Base-by-base conservation (phyloP, 2,329 filamentous ascomycete species). In the Fusarium sp. region DNA sequence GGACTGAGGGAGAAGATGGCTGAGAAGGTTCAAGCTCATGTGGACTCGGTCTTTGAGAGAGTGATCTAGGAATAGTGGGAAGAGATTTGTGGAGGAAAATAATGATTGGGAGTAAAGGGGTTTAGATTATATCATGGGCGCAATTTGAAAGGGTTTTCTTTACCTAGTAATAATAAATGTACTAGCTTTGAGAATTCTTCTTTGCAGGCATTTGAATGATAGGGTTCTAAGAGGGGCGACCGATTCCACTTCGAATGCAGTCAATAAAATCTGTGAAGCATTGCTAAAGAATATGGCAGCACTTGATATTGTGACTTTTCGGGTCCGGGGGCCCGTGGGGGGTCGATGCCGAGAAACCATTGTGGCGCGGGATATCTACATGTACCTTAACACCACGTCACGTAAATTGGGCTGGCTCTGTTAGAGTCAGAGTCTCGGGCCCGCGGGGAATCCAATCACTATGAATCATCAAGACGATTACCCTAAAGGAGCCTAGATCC, bases 261-360 rank as follows among this genome's bases (percentile, higher is more conserved):
- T 16, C 4, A 48, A 16, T n/a, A 12, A 9, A 25, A 3, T 16
- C 10, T n/a, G 7, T n/a, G 19, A 10, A n/a, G 14, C 27, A 29
- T 29, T 33, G 45, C 27, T 18, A 48, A n/a, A 48, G 5, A 33
- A 23, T 7, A 49, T 33, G 46, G 29, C 11, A 0, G 2, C 10
- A 10, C 16, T 7, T 31, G 0, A 10, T 8, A 31, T 23, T 23
- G 11, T 33, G 29, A 11, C n/a, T 14, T 0, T n/a, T 67, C 64
- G 63, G 64, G 63, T 8, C 65, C 65, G 41, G 7, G 63, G 46
- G 21, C 25, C 64, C 64, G 39, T 38, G 63, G 62, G 63, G 62
- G 35, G 29, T 21, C 2, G 7, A 10, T 2, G 9, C 33, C 56
- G 35, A 21, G 12, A 11, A 21, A 18, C 35, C 45, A 54, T 15